A percentile compares a stretch with the other conserved stretches of the same genome.
Conservation (phyloP, 2,329 filamentous ascomycete genomes). For the Decorospora gaudefroyi region DNA sequence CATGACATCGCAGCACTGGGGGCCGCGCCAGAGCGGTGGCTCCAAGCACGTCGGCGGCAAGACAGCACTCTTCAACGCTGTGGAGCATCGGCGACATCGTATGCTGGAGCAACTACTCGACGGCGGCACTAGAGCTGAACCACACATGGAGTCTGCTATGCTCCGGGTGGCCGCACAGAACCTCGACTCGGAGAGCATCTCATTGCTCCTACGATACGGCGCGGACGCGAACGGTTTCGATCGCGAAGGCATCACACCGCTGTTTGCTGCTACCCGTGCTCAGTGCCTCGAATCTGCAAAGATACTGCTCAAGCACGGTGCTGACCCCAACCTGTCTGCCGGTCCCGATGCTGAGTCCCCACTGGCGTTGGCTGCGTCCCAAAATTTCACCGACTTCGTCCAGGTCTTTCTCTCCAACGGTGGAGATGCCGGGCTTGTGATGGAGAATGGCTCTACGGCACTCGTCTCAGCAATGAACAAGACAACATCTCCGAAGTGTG, state of each 20-base stretch:
- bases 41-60: conserved; percentile 43
- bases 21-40: conserved; percentile 27
- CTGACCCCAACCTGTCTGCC: conserved; percentile 33
- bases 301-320: conserved; percentile 35
- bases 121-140: conserved; percentile 38
- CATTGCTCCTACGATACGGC: conserved; percentile 36
- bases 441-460: conserved; percentile 63
- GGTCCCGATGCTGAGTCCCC: conserved; percentile 60
- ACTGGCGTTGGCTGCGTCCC: conserved; percentile 56
- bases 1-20: conserved; percentile 21
- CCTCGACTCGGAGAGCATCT: conserved; percentile 37
- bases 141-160: conserved; percentile 39
- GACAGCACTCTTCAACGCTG: conserved; percentile 56
- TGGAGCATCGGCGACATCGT: conserved; percentile 67
- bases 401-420: conserved; percentile 66
- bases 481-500: conserved; percentile 58
- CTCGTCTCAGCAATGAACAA: conserved; percentile 65
- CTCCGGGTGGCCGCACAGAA: conserved; percentile 38
- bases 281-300: conserved; percentile 54
- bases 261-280: conserved; percentile 34
- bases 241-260: conserved; percentile 36
- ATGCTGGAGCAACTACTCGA: conserved; percentile 50
- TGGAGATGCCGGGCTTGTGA: conserved; percentile 60
- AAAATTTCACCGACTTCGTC: conserved; percentile 61
- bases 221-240: conserved; percentile 40